A percentile compares a stretch with the other conserved stretches of the same genome.
These are phyloP conservation scores for Ceratobasidium sp. DNA, from an alignment of 1,284 basidiomycete genomes.

Conservation along the genomic window DNA sequence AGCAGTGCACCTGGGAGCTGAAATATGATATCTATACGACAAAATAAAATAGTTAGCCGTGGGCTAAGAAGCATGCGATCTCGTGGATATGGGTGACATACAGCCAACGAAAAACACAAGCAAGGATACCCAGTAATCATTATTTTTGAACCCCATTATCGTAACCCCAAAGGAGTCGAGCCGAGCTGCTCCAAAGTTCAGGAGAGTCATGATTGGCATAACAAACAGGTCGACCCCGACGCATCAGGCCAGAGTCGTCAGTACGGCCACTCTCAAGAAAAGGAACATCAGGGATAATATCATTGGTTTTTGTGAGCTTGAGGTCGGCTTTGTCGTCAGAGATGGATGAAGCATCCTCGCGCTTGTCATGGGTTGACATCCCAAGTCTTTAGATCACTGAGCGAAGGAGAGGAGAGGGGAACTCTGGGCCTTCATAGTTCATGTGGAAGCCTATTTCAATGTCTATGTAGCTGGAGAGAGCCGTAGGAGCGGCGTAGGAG, in stretches of 20 bases:
- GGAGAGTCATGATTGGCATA: slow-evolving; percentile 10
- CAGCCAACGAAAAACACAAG: slow-evolving; percentile 33
- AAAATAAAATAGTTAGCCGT: neutral
- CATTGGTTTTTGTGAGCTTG: neutral
- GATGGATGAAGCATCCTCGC: neutral
- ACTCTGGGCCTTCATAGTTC: neutral
- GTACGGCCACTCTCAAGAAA: slow-evolving; percentile 2
- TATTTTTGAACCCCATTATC: slow-evolving; percentile 32
- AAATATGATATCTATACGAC: slow-evolving; percentile 18
- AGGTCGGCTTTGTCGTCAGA: slow-evolving; percentile 14
- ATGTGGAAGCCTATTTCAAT: slow-evolving; percentile 4
- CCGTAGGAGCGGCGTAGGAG: neutral
- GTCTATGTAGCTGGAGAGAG: neutral
- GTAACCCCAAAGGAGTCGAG: slow-evolving; percentile 28
- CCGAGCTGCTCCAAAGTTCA: slow-evolving; percentile 32
- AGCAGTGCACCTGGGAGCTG: slow-evolving; percentile 20
- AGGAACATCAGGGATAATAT: slow-evolving; percentile 10
- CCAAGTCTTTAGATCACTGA: neutral
- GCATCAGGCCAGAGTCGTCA: neutral
- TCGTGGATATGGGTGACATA: no score
- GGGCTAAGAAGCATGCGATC: neutral
- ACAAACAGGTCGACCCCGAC: slow-evolving; percentile 20
- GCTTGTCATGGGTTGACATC: neutral
- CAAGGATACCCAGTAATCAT: slow-evolving; percentile 33
- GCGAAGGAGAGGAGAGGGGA: neutral